phyloP scores from a whole-genome alignment of 495 filamentous ascomycete genomes.

The Recurvomyces mirabilis region DNA sequence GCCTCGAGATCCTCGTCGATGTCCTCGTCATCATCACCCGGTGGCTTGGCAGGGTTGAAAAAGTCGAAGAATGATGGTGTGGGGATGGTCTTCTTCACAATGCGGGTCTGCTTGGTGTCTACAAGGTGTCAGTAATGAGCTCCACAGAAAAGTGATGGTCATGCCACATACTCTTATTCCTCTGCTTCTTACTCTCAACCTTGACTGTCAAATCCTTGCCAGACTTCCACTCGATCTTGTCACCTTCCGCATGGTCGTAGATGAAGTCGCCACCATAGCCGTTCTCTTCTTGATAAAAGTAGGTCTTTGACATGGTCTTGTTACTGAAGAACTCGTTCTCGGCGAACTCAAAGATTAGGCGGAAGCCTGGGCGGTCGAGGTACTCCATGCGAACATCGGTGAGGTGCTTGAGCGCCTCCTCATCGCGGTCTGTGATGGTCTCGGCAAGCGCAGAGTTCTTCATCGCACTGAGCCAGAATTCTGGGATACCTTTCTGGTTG shows the following conservation, averaged over 20 bases:
- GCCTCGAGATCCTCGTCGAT: conserved; percentile 86
- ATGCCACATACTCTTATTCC: conserved; percentile 82
- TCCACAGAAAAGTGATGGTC: neutral
- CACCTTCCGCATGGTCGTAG: conserved; percentile 96
- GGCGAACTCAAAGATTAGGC: conserved; percentile 90
- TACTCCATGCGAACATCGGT: conserved; percentile 98
- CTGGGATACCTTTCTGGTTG: conserved; percentile 67
- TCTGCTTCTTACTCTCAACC: conserved; percentile 96
- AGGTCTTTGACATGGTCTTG: conserved; percentile 94
- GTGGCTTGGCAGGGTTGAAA: conserved; percentile 89
- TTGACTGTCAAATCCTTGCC: conserved; percentile 87
- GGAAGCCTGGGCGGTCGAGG: conserved; percentile 94
- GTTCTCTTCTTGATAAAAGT: conserved; percentile 98
- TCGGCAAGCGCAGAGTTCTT: conserved; percentile 97
- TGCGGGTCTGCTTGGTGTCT: conserved; percentile 98
- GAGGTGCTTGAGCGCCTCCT: conserved; percentile 81
- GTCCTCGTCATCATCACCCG: conserved; percentile 67
- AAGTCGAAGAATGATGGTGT: conserved; percentile 99
- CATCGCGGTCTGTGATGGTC: conserved; percentile 95
- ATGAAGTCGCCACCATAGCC: conserved; percentile 98
- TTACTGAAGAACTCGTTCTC: conserved; percentile 95
- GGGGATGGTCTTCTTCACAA: conserved; percentile 97
- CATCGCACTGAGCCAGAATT: conserved; percentile 99
- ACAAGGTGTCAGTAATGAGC: neutral
- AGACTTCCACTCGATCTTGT: conserved; percentile 94